Base-by-base conservation (phyloP, 2,329 filamentous ascomycete genomes). In the Diaporthe sp. region DNA sequence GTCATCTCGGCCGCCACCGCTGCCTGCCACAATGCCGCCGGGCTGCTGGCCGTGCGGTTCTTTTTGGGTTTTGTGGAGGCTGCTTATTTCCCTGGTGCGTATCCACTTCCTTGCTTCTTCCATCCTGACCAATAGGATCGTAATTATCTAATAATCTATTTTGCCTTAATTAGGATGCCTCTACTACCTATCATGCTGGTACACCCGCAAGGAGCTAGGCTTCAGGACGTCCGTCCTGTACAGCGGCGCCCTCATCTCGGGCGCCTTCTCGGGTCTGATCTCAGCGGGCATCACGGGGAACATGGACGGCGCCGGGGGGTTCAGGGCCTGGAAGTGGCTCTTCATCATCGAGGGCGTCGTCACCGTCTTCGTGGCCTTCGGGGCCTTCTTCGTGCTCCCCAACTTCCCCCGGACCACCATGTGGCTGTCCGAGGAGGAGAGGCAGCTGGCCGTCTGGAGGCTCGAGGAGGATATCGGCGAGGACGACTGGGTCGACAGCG, bases 331-430 rank as follows among this genome's bases (percentile, higher is more conserved):
- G 91, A 84, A 89, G 22, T 92, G 89, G 91, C 84, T 93, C 0
- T 93, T 93, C 81, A 92, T 93, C 66, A 89, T 93, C 37, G 91
- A 93, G 80, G 92, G 91, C 19, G 83, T 85, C 1, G 86, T 91
- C 69, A 93, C 91, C 1, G 83, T 93, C 37, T 82, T 83, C 19
- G 85, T 93, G 37, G 92, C 91, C 12, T 79, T 88, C 2, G 77
- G 80, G 2, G 85, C 89, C 6, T 88, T 85, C 78, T 88, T 89
- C 78, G 82, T 93, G 19, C 82, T 94, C 4, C 92, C 92, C 0
- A 90, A 81, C 75, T 81, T 80, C 56, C 80, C 80, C 13, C 69
- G 79, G 22, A 81, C 79, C 50, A 81, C 80, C 2, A 63, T 50
- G 8, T 92, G 89, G 89, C 82, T 92, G 35, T 86, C 82, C 10